phyloP scores from a whole-genome alignment of 371 early-diverging fungal species.

The Fennellomyces sp. region DNA sequence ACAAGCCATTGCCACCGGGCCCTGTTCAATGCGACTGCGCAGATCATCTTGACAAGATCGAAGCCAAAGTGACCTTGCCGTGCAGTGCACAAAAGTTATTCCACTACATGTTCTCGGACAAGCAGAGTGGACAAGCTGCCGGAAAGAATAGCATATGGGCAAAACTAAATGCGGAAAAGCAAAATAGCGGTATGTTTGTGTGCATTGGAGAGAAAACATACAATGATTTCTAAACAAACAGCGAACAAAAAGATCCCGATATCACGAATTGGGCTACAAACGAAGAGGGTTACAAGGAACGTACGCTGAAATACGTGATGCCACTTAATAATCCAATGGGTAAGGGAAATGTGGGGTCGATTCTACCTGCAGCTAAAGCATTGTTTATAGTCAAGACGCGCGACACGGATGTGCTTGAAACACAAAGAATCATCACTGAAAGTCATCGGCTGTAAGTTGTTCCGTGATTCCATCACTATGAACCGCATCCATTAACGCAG shows the following conservation, averaged over 20 bases:
- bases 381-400: slow-evolving; percentile 53
- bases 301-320: slow-evolving; percentile 55
- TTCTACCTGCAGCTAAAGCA: no score
- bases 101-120: slow-evolving; percentile 54
- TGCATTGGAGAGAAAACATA: no score
- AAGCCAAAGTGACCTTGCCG: slow-evolving; percentile 45
- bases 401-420: slow-evolving; percentile 58
- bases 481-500: no score
- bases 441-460: slow-evolving; percentile 32
- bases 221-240: no score
- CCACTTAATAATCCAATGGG: slow-evolving; percentile 59
- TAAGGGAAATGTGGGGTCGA: slow-evolving; percentile 1
- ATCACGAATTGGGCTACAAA: slow-evolving; percentile 23
- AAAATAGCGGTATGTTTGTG: slow-evolving; percentile 40
- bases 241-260: slow-evolving; percentile 13
- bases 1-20: slow-evolving; percentile 31
- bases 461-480: neutral
- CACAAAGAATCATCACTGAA: slow-evolving; percentile 43
- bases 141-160: slow-evolving; percentile 38
- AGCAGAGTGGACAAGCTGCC: slow-evolving; percentile 22
- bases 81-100: slow-evolving; percentile 60
- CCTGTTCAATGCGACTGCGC: slow-evolving; percentile 65
- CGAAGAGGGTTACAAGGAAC: slow-evolving; percentile 23
- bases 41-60: slow-evolving; percentile 68
- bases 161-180: slow-evolving; percentile 41